A percentile compares a stretch with the other conserved stretches of the same genome.
These are phyloP conservation scores for Magnolia sinica DNA, from an alignment of 164 flowering plant species.

Conservation along the genomic window DNA sequence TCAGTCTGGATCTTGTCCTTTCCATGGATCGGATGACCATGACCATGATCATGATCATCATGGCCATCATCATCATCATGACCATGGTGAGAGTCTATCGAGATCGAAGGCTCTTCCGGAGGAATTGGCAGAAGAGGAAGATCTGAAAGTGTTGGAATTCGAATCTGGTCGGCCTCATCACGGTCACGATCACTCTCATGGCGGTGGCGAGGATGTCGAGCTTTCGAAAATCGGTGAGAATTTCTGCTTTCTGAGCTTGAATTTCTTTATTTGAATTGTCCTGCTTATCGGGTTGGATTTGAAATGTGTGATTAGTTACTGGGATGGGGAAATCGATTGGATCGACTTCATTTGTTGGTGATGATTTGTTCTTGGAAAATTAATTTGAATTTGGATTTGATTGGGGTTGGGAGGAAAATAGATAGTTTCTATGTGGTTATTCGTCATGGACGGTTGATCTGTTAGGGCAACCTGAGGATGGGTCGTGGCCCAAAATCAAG, in stretches of 20 bases:
- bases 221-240: slow-evolving; percentile 54
- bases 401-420: not conserved
- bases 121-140: slow-evolving; percentile 91
- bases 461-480: too few relatives aligned
- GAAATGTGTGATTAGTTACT: too few relatives aligned
- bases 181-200: slow-evolving; percentile 28
- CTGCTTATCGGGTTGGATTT: too few relatives aligned
- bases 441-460: too few relatives aligned
- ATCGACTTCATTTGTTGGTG: not conserved
- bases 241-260: not conserved
- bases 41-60: slow-evolving; percentile 12
- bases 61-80: slow-evolving; percentile 16
- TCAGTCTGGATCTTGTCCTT: slow-evolving; percentile 13
- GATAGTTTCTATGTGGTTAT: too few relatives aligned
- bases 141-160: slow-evolving; percentile 55
- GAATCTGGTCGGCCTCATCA: slow-evolving; percentile 20
- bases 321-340: too few relatives aligned
- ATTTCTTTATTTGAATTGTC: not conserved
- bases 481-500: too few relatives aligned
- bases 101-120: slow-evolving; percentile 50
- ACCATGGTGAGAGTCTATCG: slow-evolving; percentile 4
- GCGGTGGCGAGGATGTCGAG: slow-evolving; percentile 14
- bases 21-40: slow-evolving; percentile 26
- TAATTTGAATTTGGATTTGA: not conserved
- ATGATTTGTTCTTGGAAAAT: not conserved